phyloP scores from a whole-genome alignment of 225 moss, liverwort and hornwort genomes.

The Polytrichum commune region DNA sequence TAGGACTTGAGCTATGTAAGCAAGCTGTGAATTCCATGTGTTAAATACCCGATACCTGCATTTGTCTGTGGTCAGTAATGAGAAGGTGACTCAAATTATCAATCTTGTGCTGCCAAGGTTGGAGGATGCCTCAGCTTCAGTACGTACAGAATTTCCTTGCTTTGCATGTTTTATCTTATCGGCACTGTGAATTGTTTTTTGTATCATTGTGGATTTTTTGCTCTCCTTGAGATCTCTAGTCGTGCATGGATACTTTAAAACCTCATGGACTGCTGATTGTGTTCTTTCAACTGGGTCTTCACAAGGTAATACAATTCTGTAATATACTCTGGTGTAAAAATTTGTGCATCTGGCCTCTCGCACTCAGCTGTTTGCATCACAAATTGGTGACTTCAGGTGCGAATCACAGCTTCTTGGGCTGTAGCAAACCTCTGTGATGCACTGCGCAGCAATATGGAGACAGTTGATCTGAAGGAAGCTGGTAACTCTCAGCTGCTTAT shows the following conservation, averaged over 20 bases:
- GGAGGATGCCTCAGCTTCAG: constrained; percentile 74
- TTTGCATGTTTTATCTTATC: background rate
- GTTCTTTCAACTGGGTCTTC: no score
- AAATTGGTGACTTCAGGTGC: constrained; percentile 52
- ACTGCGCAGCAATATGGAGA: constrained; percentile 61
- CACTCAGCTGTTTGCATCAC: no score
- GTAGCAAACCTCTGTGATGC: constrained; percentile 95
- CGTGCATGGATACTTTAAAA: no score
- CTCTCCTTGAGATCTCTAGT: no score
- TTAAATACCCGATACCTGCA: no score
- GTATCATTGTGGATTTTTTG: no score
- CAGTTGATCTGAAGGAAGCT: constrained; percentile 32
- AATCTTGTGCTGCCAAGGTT: constrained; percentile 62
- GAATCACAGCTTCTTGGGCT: constrained; percentile 95
- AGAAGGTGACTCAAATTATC: constrained; percentile 65
- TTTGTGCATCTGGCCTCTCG: background rate
- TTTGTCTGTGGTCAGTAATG: constrained; percentile 54
- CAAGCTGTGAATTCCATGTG: background rate
- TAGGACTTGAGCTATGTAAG: background rate
- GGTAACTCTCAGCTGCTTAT: constrained; percentile 36
- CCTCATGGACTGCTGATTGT: no score
- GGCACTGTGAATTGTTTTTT: no score
- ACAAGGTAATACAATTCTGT: no score
- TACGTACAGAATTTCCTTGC: constrained; percentile 20
- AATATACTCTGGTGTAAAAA: background rate